These are phyloP conservation scores for Acanthamoeba royreba DNA, from an alignment of 208 protist species.

Conservation along the genomic window DNA sequence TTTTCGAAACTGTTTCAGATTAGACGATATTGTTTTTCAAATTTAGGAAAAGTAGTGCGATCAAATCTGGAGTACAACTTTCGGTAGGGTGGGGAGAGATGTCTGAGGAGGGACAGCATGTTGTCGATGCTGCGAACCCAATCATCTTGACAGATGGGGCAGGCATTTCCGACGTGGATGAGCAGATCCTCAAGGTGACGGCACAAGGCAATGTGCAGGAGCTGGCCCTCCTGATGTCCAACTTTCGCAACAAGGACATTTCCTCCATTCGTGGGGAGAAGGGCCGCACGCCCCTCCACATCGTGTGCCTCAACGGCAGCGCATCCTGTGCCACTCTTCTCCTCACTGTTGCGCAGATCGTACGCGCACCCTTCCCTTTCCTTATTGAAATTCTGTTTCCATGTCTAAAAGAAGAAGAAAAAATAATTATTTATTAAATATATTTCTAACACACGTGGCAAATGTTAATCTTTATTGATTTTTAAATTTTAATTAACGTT, in stretches of 20 bases:
- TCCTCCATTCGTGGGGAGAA: background rate
- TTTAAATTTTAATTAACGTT: no score
- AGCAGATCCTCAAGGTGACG: background rate
- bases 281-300: background rate
- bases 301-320: background rate
- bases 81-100: no score
- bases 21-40: no score
- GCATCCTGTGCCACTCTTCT: background rate
- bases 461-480: no score
- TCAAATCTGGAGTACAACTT: no score
- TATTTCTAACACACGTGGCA: no score
- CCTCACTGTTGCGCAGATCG: background rate
- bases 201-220: background rate
- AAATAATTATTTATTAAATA: background rate
- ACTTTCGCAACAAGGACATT: background rate
- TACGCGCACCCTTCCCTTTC: background rate
- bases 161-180: no score
- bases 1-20: no score
- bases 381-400: background rate
- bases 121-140: no score
- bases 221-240: background rate
- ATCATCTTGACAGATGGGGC: no score
- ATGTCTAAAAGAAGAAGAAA: background rate
- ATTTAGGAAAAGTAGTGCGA: no score
- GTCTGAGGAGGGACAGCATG: no score